These are phyloP conservation scores for Xylaria longipes DNA, from an alignment of 495 filamentous ascomycete genomes.

Conservation along the genomic window DNA sequence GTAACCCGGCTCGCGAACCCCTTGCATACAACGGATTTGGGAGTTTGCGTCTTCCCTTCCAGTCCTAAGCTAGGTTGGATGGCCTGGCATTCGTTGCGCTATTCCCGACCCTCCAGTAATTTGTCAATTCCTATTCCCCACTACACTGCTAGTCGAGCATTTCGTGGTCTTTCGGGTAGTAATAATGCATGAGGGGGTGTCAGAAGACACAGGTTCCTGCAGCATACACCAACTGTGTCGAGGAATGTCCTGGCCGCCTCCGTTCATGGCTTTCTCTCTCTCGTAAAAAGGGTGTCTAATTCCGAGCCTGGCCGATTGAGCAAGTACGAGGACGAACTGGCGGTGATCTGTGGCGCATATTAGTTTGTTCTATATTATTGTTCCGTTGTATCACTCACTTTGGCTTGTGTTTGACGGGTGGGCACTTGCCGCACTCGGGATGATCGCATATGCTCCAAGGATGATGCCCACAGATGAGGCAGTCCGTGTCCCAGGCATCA, in stretches of 20 bases:
- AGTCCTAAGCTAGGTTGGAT: not conserved
- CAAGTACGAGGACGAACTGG: not conserved
- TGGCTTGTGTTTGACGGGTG: conserved; percentile 9
- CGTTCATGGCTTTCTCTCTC: not conserved
- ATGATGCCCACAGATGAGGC: not conserved
- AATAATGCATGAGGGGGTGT: not conserved
- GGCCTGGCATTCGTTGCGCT: not conserved
- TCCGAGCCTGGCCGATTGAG: not conserved
- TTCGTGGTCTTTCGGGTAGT: not conserved
- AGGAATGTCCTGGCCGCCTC: not conserved
- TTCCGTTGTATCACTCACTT: not conserved
- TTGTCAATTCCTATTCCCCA: not conserved
- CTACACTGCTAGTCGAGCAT: not conserved
- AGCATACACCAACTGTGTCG: too few species aligned
- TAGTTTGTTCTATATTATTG: not conserved
- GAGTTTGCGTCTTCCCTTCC: not conserved
- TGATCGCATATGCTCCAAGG: conserved; percentile 11
- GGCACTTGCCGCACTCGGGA: not conserved
- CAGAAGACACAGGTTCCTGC: too few species aligned
- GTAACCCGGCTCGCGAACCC: not conserved
- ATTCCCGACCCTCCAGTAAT: not conserved
- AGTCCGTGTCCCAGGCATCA: not conserved
- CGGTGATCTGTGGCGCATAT: not conserved
- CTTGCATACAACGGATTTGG: not conserved
- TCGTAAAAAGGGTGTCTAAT: not conserved